These are phyloP conservation scores for Alternaria incomplexa DNA, from an alignment of 2,329 filamentous ascomycete species.

Conservation along the genomic window DNA sequence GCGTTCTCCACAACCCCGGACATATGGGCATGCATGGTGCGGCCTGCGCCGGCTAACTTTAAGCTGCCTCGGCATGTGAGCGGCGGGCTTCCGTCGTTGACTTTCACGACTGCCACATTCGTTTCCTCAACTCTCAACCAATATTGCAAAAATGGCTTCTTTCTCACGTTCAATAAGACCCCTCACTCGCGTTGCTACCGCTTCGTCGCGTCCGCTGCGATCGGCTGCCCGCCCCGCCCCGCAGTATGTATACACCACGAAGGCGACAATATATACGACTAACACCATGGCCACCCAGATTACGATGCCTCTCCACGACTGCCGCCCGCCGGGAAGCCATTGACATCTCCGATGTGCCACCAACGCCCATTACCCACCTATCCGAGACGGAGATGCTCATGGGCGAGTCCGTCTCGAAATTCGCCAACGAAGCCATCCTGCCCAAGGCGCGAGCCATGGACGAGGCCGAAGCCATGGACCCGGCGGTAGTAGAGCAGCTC, in stretches of 20 bases:
- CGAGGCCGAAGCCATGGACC: constrained; percentile 93
- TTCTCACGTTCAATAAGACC: constrained; percentile 40
- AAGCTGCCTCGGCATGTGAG: constrained; percentile 12
- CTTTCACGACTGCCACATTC: not conserved
- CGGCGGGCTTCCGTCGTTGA: not conserved
- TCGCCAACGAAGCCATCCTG: constrained; percentile 84
- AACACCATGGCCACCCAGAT: constrained; percentile 19
- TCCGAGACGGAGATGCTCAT: constrained; percentile 90
- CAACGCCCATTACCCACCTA: constrained; percentile 90
- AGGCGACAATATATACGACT: constrained; percentile 2
- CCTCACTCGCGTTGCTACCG: constrained; percentile 36
- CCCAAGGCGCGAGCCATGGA: constrained; percentile 97
- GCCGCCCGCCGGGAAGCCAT: constrained; percentile 44
- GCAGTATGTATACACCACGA: constrained; percentile 28
- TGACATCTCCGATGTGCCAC: constrained; percentile 74
- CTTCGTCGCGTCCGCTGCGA: constrained; percentile 34
- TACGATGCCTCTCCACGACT: constrained; percentile 53
- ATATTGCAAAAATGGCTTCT: constrained; percentile 33
- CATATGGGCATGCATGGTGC: not conserved
- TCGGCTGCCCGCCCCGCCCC: constrained; percentile 38
- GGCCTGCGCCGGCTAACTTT: constrained; percentile 15
- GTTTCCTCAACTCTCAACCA: not conserved
- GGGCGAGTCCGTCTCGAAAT: constrained; percentile 88
- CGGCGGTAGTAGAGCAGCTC: constrained; percentile 82
- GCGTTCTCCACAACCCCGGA: constrained; percentile 10